A percentile compares a stretch with the other conserved stretches of the same genome.
Conservation (phyloP, 257 asterid species). For the Capsicum pubescens region DNA sequence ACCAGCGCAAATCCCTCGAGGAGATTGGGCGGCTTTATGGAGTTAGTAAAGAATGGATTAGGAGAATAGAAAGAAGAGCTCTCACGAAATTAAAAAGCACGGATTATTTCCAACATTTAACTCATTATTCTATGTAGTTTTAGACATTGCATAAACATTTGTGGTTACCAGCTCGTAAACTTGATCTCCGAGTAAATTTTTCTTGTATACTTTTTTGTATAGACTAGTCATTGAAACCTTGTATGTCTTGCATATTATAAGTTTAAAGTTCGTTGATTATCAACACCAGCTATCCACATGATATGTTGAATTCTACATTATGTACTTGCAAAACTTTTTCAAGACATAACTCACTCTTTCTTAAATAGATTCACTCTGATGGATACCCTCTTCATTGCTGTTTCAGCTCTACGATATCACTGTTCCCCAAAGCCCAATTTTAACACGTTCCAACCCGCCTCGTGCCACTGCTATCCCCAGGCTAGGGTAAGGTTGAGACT, state of each 20-base stretch:
- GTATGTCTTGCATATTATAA: slow-evolving; percentile 10
- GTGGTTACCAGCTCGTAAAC: slow-evolving; percentile 11
- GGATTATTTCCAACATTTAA: slow-evolving; percentile 51
- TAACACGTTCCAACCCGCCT: background rate
- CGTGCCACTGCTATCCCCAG: background rate
- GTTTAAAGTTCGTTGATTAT: background rate
- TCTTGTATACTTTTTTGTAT: slow-evolving; percentile 3
- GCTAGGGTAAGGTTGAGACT: background rate
- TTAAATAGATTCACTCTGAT: background rate
- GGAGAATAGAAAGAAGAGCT: slow-evolving; percentile 73
- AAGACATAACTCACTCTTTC: background rate
- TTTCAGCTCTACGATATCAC: background rate
- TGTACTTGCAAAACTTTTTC: background rate
- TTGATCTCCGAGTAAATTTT: background rate
- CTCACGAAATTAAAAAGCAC: slow-evolving; percentile 57
- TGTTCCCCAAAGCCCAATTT: background rate
- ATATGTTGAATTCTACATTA: background rate
- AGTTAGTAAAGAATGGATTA: slow-evolving; percentile 96
- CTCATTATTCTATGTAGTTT: slow-evolving; percentile 22
- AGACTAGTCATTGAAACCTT: slow-evolving; percentile 16
- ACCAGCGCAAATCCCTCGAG: slow-evolving; percentile 65
- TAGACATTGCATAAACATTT: background rate
- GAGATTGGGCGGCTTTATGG: slow-evolving; percentile 69
- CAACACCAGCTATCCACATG: background rate
- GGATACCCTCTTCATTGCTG: background rate